Evolutionary conservation across 225 moss, liverwort and hornwort species (phyloP), one percentile per base, ranked within the genome.

Genomic region (Lunularia cruciata): DNA sequence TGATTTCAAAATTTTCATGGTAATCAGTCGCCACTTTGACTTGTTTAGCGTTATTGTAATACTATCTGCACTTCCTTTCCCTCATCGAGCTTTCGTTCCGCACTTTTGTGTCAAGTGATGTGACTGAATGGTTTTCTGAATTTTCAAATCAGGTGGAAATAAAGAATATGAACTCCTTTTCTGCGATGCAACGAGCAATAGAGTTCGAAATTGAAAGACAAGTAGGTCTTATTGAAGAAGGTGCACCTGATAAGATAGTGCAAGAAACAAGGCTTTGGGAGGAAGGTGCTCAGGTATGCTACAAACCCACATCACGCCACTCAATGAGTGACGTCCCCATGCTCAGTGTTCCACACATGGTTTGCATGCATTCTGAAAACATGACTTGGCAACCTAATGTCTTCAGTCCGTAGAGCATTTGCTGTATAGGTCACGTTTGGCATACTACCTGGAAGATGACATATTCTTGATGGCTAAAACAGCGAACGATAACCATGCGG

Each of bases 141-240:
- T 33, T 1, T 76, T 38, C 16, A 3, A 56, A 15, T 68, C 82
- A 94, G 94, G 96, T 98, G 67, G 93, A 98, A 74, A 91, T 98
- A 46, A 98, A 98, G 82, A 98, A 98, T 68, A 98, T 98, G 96
- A 98, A 98, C 67, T 98, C 96, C 22, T 92, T 93, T 57, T 93
- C 96, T 28, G 96, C 96, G 55, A 98, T 98, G 90, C 92, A 98
- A 82, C 87, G 86, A 75, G 96, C 93, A 37, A 91, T 98, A 67
- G 96, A 98, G 47, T 98, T 81, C 75, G 96, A 98, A 77, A 85
- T 98, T 31, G 87, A 83, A 35, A 91, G 96, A 77, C 96, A 98
- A 79, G 81, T 81, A 65, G 75, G 71, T 65, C 87, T 91, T 31
- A 75, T 91, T 54, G 83, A 85, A 76, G 86, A 89, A 71, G 96